Evolutionary conservation across 495 filamentous ascomycete genomes (phyloP).

Genomic region (Ramalina intermedia): DNA sequence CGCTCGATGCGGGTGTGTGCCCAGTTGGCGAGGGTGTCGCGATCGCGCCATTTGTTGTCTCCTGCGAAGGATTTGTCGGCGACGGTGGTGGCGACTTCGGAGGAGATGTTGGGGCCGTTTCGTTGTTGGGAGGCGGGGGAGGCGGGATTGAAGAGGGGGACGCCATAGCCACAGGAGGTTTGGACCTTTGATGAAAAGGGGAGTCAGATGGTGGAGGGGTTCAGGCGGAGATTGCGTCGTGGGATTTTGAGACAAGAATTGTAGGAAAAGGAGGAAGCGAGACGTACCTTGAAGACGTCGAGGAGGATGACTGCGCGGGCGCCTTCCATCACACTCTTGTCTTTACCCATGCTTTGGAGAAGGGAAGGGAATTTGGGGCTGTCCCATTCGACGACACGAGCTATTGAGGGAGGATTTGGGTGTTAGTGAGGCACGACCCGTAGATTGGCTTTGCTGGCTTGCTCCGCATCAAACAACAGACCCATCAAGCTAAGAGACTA

Average conservation of each 20-base stretch:
- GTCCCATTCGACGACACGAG: slow-evolving; percentile 42
- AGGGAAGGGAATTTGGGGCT: slow-evolving; percentile 30
- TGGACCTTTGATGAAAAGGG: slow-evolving; percentile 26
- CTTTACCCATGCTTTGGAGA: slow-evolving; percentile 25
- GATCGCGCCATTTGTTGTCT: slow-evolving; percentile 17
- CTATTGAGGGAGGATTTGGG: no score
- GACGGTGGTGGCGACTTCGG: slow-evolving; percentile 14
- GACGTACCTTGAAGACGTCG: slow-evolving; percentile 49
- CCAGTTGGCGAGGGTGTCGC: slow-evolving; percentile 32
- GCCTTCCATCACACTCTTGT: slow-evolving; percentile 26
- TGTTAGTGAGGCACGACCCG: no score
- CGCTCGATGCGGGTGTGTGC: slow-evolving; percentile 24
- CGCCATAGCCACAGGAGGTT: slow-evolving; percentile 43
- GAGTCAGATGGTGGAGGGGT: neutral
- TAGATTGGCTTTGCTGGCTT: no score
- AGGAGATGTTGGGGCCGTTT: neutral
- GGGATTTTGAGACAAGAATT: neutral
- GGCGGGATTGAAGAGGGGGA: slow-evolving; percentile 27
- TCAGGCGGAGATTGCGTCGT: neutral
- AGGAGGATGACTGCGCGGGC: slow-evolving; percentile 49
- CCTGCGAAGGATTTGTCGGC: neutral
- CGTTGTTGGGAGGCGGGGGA: slow-evolving; percentile 6
- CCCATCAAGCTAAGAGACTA: no score
- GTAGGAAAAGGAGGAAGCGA: neutral
- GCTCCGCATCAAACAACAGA: no score